Conservation (phyloP, 129 eudicot genomes). For the Artemisia annua region DNA sequence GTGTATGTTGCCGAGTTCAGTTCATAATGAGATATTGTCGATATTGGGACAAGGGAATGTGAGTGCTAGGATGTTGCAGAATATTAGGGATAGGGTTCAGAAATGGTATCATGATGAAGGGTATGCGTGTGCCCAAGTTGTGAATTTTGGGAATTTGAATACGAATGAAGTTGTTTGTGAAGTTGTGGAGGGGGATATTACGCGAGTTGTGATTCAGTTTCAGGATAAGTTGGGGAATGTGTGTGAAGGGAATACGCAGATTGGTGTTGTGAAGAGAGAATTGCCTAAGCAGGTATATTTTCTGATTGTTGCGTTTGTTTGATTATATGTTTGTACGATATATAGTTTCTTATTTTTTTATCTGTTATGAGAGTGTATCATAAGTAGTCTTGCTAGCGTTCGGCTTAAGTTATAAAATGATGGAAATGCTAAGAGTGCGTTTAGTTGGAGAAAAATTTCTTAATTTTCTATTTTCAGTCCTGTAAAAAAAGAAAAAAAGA, state of each 20-base stretch:
- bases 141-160: constrained; percentile 88
- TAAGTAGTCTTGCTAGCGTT: constrained; percentile 1
- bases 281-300: constrained; percentile 64
- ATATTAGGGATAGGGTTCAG: constrained; percentile 76
- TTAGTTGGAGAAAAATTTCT: no score
- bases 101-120: constrained; percentile 93
- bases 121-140: constrained; percentile 81
- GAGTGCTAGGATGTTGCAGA: constrained; percentile 80
- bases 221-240: constrained; percentile 93
- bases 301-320: not conserved
- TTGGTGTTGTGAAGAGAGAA: constrained; percentile 66
- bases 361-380: not conserved
- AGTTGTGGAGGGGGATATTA: constrained; percentile 95
- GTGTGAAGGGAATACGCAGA: constrained; percentile 82
- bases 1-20: constrained; percentile 62
- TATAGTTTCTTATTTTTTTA: not conserved
- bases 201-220: constrained; percentile 71
- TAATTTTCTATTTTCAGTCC: no score
- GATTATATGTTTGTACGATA: constrained; percentile 1
- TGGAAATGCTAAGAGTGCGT: not conserved
- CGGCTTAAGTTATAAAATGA: not conserved
- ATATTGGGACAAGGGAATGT: constrained; percentile 63
- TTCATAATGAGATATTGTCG: constrained; percentile 50
- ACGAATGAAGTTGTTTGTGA: constrained; percentile 83
- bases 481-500: no score